phyloP scores from a whole-genome alignment of 2,329 filamentous ascomycete genomes.

The Paecilomyces variotii region DNA sequence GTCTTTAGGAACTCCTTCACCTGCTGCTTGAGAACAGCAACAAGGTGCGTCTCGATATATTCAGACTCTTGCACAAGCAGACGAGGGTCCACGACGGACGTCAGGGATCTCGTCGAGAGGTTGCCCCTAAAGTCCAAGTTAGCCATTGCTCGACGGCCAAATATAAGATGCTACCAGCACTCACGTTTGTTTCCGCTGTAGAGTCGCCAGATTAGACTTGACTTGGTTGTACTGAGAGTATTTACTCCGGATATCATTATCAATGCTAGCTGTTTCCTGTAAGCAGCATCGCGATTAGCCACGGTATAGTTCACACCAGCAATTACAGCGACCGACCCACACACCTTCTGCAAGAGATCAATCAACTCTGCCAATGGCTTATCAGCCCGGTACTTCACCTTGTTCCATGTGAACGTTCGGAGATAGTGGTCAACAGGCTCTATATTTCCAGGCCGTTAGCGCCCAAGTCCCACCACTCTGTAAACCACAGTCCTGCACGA shows the following conservation, averaged over 20 bases:
- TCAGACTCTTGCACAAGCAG: conserved; percentile 83
- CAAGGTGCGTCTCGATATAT: conserved; percentile 90
- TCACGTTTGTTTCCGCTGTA: conserved; percentile 83
- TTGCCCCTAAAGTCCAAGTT: conserved; percentile 58
- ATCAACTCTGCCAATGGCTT: conserved; percentile 82
- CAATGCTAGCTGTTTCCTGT: conserved; percentile 80
- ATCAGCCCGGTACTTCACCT: conserved; percentile 91
- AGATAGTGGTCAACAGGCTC: conserved; percentile 95
- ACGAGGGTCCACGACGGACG: conserved; percentile 75
- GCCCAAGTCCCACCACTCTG: not conserved
- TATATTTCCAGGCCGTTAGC: conserved; percentile 31
- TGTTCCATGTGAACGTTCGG: conserved; percentile 88
- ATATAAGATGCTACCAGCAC: conserved; percentile 17
- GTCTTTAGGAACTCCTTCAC: conserved; percentile 82
- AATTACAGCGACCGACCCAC: not conserved
- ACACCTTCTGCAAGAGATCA: conserved; percentile 77
- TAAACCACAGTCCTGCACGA: not conserved
- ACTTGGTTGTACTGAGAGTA: conserved; percentile 89
- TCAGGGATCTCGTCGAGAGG: conserved; percentile 84
- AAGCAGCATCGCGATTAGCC: not conserved
- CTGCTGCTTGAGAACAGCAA: conserved; percentile 72
- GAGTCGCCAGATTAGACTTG: conserved; percentile 71
- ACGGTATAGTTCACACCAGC: not conserved
- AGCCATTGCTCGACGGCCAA: not conserved
- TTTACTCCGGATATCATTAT: conserved; percentile 93